Evolutionary conservation across 208 protist genomes (phyloP).

Genomic region (Herpetomonas samuelpessoai): DNA sequence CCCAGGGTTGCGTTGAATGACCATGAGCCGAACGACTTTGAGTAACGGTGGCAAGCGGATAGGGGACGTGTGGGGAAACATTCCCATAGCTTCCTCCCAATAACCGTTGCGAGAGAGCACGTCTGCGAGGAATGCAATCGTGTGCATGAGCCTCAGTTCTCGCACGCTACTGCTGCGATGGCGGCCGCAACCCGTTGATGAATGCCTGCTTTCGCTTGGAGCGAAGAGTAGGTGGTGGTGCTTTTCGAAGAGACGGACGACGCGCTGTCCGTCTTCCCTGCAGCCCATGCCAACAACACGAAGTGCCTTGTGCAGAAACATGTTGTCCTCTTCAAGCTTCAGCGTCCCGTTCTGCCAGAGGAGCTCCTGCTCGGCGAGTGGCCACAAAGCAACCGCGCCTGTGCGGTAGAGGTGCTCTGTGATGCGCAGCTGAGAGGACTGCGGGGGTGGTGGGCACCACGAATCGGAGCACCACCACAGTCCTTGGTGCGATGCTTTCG

Average conservation of each 20-base stretch:
- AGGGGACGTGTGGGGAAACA: background rate
- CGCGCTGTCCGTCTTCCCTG: background rate
- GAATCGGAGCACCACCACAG: constrained; percentile 29
- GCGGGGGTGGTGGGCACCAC: background rate
- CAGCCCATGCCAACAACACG: constrained; percentile 16
- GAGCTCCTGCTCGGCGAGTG: constrained; percentile 17
- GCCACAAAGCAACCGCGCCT: constrained; percentile 20
- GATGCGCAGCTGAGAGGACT: background rate
- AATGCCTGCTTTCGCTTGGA: background rate
- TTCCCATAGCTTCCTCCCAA: background rate
- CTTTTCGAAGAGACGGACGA: background rate
- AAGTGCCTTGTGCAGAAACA: constrained; percentile 14
- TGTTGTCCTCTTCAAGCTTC: too few species aligned
- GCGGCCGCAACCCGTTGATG: background rate
- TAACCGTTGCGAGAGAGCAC: background rate
- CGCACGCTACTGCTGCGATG: background rate
- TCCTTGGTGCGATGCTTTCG: constrained; percentile 4
- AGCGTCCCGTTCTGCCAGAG: too few species aligned
- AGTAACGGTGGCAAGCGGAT: background rate
- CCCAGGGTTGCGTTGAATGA: background rate
- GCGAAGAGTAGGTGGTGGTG: background rate
- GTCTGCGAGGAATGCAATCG: background rate
- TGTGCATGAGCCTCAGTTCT: background rate
- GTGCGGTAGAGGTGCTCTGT: constrained; percentile 22
- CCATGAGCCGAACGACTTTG: background rate